phyloP scores from a whole-genome alignment of 2,329 filamentous ascomycete species.

The Blumeriella jaapii region DNA sequence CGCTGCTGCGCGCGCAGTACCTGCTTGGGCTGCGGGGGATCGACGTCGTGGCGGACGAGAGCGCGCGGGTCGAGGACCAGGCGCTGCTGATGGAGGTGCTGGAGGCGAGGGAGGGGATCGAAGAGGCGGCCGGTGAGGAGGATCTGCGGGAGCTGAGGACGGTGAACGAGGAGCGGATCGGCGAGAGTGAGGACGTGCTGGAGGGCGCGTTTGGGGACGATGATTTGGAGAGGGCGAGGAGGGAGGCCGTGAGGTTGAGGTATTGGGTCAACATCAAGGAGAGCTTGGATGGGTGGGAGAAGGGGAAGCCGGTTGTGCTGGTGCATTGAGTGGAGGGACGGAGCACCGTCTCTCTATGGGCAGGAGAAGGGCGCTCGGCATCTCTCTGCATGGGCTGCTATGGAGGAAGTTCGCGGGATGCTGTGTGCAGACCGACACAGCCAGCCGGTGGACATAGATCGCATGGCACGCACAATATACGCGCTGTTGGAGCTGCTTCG shows the following conservation, averaged over 20 bases:
- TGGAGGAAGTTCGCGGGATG: too few relatives aligned
- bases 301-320: slow-evolving; percentile 49
- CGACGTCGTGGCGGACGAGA: slow-evolving; percentile 71
- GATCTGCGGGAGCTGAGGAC: slow-evolving; percentile 47
- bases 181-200: slow-evolving; percentile 48
- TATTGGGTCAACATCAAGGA: slow-evolving; percentile 89
- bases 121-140: slow-evolving; percentile 56
- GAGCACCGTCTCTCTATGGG: not conserved
- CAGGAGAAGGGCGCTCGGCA: not conserved
- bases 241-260: slow-evolving; percentile 64
- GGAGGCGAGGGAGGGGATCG: slow-evolving; percentile 66
- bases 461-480: too few relatives aligned
- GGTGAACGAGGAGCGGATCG: slow-evolving; percentile 59
- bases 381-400: not conserved
- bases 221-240: slow-evolving; percentile 53
- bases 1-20: slow-evolving; percentile 79
- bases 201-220: slow-evolving; percentile 54
- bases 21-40: slow-evolving; percentile 60
- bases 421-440: too few relatives aligned
- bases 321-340: slow-evolving; percentile 36
- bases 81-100: slow-evolving; percentile 69
- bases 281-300: slow-evolving; percentile 74
- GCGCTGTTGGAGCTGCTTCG: too few relatives aligned
- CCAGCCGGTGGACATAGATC: too few relatives aligned
- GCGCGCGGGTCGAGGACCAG: slow-evolving; percentile 52